Evolutionary conservation across 2,329 filamentous ascomycete species (phyloP), one percentile per base, ranked within the genome.

Genomic region (Knoxdaviesia capensis): DNA sequence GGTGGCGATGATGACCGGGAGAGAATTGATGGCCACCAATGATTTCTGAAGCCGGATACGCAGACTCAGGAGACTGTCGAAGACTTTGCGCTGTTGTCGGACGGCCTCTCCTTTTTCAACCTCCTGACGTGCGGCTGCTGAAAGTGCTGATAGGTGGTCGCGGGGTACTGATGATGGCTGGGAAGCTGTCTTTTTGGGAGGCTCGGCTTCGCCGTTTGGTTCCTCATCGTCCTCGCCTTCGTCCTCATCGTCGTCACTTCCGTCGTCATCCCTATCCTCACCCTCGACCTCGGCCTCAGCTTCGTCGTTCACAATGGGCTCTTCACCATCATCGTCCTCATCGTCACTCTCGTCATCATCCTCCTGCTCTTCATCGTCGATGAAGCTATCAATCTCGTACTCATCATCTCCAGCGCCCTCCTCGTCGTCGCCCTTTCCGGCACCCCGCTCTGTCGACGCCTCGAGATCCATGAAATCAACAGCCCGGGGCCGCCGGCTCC

Each of bases 1-100:
- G 5, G 53, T 50, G 9, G 57, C 57, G 1, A 66, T 60, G 2
- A 68, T 49, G 1, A 63, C 54, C 10, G 68, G 58, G 36, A 92
- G 65, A 1, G 85, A 80, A 57, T 94, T 94, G 30, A 79, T 73
- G 0, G 82, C 78, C 10, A 90, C 71, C 9, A 98, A 62, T 2
- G 83, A 85, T 58, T 94, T 96, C 57, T 98, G 92, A 11, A 98
- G 63, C 46, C 88, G 82, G 53, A 98, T 94, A 20, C 90, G 77
- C 9, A 86, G 72, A 59, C 94, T 93, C 32, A 98, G 69, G 1
- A 96, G 71, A 0, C 82, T 74, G 50, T 96, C 88, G 53, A 94
- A 98, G 1, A 79, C 75, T 47, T 78, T 79, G 41, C 86, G 76
- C 60, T 98, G 90, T 44, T 77, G 67, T 51, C 86, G 88, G 34